Base-by-base conservation (phyloP, 768 basidiomycete species). In the Paxillus ammoniavirescens region DNA sequence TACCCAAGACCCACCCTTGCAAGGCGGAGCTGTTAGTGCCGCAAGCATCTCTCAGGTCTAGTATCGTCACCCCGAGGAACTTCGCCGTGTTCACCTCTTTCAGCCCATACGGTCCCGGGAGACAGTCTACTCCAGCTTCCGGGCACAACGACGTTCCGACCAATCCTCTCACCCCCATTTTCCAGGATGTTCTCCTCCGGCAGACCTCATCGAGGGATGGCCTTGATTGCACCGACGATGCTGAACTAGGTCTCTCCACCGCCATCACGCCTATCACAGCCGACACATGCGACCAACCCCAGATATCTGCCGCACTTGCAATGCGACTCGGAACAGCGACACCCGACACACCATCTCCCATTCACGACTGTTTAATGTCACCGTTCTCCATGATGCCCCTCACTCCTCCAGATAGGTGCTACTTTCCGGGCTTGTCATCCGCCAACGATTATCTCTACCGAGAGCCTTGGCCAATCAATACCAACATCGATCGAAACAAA, bases 361-460 rank as follows among this genome's bases (percentile, higher is more conserved):
- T 52, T n/a, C 52, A 50, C 21, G 28, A 47, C 41, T 14, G 5
- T 4, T 21, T 23, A 15, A 51, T 49, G 12, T 8, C 44, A 0
- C 58, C 53, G 6, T 31, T 54, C 43, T 62, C 31, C n/a, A 23
- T 54, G 13, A 12, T 54, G 35, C 65, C 62, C 10, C 65, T 66
- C 37, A 65, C 65, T 8, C 65, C 65, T 0, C 65, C 65, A 1
- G 62, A 64, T 43, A 57, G 49, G 36, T 67, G 58, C 10, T 61
- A 61, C 53, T 56, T 66, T 43, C 55, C 53, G 0, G 60, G 60
- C 9, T 21, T 60, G 1, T 47, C 61, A 4, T 52, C 65, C 15
- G 14, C 8, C 10, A 46, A 57, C 43, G 65, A 67, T 36, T 65
- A 52, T 38, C 63, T 61, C 4, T 66, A 66, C 28, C 3, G 50